Percentiles rank a stretch among this genome's conserved stretches.
Conservation (phyloP, 495 filamentous ascomycete species). For the Penicillium herquei region DNA sequence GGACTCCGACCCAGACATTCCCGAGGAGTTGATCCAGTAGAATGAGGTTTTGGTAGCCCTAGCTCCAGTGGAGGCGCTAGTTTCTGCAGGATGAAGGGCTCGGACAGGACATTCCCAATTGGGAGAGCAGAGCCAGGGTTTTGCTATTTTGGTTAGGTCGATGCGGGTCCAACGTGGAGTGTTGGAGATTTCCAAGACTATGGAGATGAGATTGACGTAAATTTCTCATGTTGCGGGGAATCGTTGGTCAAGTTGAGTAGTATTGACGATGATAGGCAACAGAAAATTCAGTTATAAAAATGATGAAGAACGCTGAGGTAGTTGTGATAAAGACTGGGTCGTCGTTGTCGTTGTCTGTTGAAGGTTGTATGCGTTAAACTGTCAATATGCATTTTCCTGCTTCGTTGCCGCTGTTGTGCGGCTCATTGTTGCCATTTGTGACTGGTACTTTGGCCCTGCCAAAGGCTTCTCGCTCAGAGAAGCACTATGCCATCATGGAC, state of each 20-base stretch:
- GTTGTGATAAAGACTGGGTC: background rate
- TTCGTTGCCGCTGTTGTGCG: conserved; percentile 17
- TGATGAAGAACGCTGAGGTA: no score
- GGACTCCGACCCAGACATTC: background rate
- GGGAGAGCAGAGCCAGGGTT: conserved; percentile 18
- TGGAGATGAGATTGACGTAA: background rate
- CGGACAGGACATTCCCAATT: conserved; percentile 6
- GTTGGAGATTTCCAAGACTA: background rate
- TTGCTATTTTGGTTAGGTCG: conserved; percentile 12
- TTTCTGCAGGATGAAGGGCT: background rate
- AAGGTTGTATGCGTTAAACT: background rate
- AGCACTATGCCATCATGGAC: conserved; percentile 31
- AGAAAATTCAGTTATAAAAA: background rate
- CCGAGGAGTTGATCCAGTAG: background rate
- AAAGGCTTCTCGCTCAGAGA: conserved; percentile 8
- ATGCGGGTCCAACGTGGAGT: conserved; percentile 12
- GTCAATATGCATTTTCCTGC: conserved; percentile 13
- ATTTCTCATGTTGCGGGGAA: background rate
- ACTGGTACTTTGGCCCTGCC: conserved; percentile 10
- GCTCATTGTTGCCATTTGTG: conserved; percentile 14
- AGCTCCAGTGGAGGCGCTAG: background rate
- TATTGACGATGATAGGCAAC: background rate
- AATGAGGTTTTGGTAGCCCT: background rate
- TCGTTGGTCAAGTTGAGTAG: background rate
- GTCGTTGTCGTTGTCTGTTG: background rate